phyloP scores from a whole-genome alignment of 2,329 filamentous ascomycete genomes.

The Pseudocercospora ulei region DNA sequence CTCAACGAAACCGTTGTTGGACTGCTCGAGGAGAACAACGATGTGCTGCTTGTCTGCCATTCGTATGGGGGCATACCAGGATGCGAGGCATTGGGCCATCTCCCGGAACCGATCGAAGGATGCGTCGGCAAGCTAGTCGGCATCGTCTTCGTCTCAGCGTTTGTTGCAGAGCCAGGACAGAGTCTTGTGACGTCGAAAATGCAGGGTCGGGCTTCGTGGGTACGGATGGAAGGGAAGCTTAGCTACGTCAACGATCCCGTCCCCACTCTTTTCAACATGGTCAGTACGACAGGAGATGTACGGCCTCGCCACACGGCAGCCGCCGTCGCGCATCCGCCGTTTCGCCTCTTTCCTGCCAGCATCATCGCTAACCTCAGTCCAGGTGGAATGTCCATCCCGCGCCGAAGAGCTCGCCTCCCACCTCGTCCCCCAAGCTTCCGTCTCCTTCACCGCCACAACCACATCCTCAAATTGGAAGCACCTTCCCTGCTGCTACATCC shows the following conservation, averaged over 20 bases:
- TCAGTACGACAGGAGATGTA: too few species aligned
- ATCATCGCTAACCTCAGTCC: too few species aligned
- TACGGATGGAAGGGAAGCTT: constrained; percentile 12
- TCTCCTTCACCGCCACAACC: constrained; percentile 12
- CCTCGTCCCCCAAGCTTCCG: constrained; percentile 15
- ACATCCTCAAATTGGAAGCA: constrained; percentile 15
- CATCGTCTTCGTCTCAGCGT: constrained; percentile 23
- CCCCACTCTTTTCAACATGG: constrained; percentile 16
- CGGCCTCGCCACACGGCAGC: too few species aligned
- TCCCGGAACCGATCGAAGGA: constrained; percentile 8
- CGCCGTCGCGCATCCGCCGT: too few species aligned
- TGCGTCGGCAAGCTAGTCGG: constrained; percentile 14
- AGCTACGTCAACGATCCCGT: constrained; percentile 12
- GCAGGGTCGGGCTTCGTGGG: constrained; percentile 18
- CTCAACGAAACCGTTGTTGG: constrained; percentile 11
- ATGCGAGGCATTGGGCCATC: constrained; percentile 19
- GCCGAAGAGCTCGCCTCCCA: constrained; percentile 5
- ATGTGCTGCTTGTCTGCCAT: constrained; percentile 21
- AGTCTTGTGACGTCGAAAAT: constrained; percentile 15
- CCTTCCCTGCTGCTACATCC: constrained; percentile 13
- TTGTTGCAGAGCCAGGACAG: constrained; percentile 19
- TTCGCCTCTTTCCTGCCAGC: too few species aligned
- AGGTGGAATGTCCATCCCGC: neutral
- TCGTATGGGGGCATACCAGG: constrained; percentile 20
- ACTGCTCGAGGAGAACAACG: constrained; percentile 12